Base-by-base conservation (phyloP, 2,329 filamentous ascomycete species). In the Aureobasidium uvarum region DNA sequence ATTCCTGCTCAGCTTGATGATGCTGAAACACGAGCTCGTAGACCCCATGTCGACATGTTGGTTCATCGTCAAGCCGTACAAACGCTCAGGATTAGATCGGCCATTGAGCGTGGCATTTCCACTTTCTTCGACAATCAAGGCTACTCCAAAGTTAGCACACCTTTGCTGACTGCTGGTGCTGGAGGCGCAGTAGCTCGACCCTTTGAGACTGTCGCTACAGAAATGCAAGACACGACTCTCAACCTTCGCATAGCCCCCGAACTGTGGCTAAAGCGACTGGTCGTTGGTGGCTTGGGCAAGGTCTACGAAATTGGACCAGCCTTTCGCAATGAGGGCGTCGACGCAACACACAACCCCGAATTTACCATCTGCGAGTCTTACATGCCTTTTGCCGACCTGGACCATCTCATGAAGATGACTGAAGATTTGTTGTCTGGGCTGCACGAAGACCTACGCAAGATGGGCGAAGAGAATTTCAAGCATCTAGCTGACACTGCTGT, bases 291-390 rank as follows among this genome's bases (percentile, higher is more conserved):
- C 2, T 87, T 98, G 67, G 90, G 96, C 71, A 87, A 84, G 68
- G 87, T 99, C 31, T 99, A 96, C 73, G 95, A 99, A 77, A 93
- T 99, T 69, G 95, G 95, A 0, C 89, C 91, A 3, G 87, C 88
- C 14, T 99, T 99, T 77, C 86, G 95, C 50, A 99, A 99, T 74
- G 95, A 99, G 79, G 83, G 84, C 1, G 77, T 96, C 41, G 93
- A 97, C 75, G 85, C 85, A 36, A 96, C 92, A 0, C 95, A 99
- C 75, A 99, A 99, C 74, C 94, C 95, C 0, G 95, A 99, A 74
- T 99, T 98, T 78, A 95, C 91, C 51, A 98, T 91, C 67, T 98
- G 94, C 81, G 95, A 99, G 78, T 98, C 96, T 78, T 99, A 99
- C 78, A 88, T 90, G 67, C 89, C 93, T 2, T 96, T 93, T 72